phyloP scores from a whole-genome alignment of 768 basidiomycete genomes.

The Lentinula sp. region DNA sequence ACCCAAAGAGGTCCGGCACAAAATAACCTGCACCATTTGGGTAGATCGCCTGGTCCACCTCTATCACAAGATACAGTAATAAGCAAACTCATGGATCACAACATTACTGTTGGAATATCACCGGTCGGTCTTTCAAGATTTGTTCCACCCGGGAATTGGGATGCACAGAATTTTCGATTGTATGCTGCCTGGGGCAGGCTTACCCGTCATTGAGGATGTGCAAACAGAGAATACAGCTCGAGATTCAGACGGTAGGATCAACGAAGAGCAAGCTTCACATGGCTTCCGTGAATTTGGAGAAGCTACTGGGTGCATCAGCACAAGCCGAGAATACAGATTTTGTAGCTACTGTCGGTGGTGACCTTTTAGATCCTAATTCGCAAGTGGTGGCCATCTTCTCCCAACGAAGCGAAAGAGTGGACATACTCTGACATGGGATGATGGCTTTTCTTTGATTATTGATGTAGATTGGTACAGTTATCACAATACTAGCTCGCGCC shows the following conservation, averaged over 20 bases:
- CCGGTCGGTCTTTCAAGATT: slow-evolving; percentile 27
- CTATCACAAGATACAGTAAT: slow-evolving; percentile 50
- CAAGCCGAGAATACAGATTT: slow-evolving; percentile 11
- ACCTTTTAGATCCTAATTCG: slow-evolving; percentile 21
- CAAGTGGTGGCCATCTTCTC: slow-evolving; percentile 25
- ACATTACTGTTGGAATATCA: slow-evolving; percentile 61
- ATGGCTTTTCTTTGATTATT: not conserved
- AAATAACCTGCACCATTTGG: not conserved
- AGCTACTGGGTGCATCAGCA: slow-evolving; percentile 27
- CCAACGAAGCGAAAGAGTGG: slow-evolving; percentile 18
- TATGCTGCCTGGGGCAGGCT: slow-evolving; percentile 50
- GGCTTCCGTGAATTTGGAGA: slow-evolving; percentile 36
- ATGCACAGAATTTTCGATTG: slow-evolving; percentile 63
- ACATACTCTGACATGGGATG: slow-evolving; percentile 14
- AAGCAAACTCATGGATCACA: slow-evolving; percentile 45
- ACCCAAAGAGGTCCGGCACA: not conserved
- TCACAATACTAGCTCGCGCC: not conserved
- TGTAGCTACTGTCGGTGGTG: slow-evolving; percentile 22
- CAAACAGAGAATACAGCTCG: slow-evolving; percentile 15
- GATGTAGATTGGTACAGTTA: not conserved
- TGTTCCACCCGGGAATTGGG: slow-evolving; percentile 32
- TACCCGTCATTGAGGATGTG: not conserved
- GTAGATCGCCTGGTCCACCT: slow-evolving; percentile 66
- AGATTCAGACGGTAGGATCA: slow-evolving; percentile 32
- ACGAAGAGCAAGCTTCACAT: slow-evolving; percentile 30